These are phyloP conservation scores for Xylaria sp. DNA, from an alignment of 2,329 filamentous ascomycete species.

Conservation along the genomic window DNA sequence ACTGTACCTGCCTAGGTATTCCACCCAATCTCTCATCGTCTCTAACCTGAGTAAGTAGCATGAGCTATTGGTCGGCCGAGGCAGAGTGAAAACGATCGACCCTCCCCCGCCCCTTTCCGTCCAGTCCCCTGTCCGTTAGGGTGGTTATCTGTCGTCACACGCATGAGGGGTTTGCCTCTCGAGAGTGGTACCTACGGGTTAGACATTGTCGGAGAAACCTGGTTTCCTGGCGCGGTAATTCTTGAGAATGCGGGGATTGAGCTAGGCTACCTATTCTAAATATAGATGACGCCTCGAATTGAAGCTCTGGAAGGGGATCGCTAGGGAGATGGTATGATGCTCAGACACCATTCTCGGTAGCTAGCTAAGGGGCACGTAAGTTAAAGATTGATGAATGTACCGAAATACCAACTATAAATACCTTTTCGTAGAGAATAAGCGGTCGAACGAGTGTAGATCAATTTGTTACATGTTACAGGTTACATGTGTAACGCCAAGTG, in stretches of 20 bases:
- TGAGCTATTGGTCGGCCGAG: conserved; percentile 20
- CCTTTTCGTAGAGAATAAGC: neutral
- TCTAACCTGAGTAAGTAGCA: neutral
- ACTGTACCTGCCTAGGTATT: neutral
- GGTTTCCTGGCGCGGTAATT: neutral
- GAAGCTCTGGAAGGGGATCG: neutral
- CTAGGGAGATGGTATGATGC: neutral
- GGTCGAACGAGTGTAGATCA: neutral
- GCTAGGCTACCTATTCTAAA: conserved; percentile 1
- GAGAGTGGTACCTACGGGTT: neutral
- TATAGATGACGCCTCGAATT: neutral
- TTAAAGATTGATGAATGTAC: neutral
- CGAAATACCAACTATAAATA: neutral
- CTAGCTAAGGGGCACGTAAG: neutral
- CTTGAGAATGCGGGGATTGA: conserved; percentile 5
- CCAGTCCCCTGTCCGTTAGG: neutral
- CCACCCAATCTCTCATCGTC: neutral
- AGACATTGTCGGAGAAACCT: neutral
- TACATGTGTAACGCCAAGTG: conserved; percentile 1
- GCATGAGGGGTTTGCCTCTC: conserved; percentile 4
- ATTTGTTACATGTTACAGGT: neutral
- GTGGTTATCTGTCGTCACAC: conserved; percentile 19
- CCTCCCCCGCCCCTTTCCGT: neutral
- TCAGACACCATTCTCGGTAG: neutral
- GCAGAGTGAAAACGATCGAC: conserved; percentile 9